phyloP scores from a whole-genome alignment of 768 basidiomycete species.

The Rubroboletus satanas region DNA sequence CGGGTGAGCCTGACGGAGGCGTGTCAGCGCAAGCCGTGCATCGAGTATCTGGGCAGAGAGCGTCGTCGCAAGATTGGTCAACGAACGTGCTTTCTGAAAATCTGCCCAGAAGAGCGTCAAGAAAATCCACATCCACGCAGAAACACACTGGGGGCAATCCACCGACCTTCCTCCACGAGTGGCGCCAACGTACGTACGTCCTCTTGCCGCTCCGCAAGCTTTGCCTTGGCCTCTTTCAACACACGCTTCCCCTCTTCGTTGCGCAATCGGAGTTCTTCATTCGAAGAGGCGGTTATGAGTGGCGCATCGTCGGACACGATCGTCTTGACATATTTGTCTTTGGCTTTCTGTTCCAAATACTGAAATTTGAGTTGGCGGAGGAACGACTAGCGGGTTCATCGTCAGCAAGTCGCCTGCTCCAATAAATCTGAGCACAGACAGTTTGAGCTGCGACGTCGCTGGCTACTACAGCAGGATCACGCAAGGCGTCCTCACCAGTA shows the following conservation, averaged over 20 bases:
- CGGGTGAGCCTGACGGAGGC: slow-evolving; percentile 78
- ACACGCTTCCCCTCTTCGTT: slow-evolving; percentile 72
- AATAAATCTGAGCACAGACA: slow-evolving; percentile 37
- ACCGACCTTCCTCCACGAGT: slow-evolving; percentile 64
- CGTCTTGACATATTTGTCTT: slow-evolving; percentile 81
- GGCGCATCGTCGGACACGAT: slow-evolving; percentile 87
- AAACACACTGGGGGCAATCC: too few species aligned
- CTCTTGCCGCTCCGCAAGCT: slow-evolving; percentile 55
- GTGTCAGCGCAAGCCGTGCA: slow-evolving; percentile 71
- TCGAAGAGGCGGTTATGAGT: slow-evolving; percentile 75
- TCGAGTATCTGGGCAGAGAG: slow-evolving; percentile 80
- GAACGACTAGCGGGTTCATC: slow-evolving; percentile 46
- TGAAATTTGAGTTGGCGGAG: slow-evolving; percentile 84
- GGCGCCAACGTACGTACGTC: slow-evolving; percentile 64
- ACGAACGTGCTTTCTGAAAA: slow-evolving; percentile 51
- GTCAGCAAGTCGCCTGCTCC: background rate
- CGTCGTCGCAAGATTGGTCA: slow-evolving; percentile 50
- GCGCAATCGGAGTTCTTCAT: slow-evolving; percentile 53
- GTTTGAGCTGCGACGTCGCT: slow-evolving; percentile 58
- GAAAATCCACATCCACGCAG: background rate
- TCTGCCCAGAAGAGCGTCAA: slow-evolving; percentile 37
- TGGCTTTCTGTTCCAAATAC: slow-evolving; percentile 87
- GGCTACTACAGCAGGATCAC: slow-evolving; percentile 54
- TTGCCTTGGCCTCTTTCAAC: slow-evolving; percentile 61
- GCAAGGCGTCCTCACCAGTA: slow-evolving; percentile 29